Conservation (phyloP, 805 yeast species). For the Metschnikowia peoriensis region DNA sequence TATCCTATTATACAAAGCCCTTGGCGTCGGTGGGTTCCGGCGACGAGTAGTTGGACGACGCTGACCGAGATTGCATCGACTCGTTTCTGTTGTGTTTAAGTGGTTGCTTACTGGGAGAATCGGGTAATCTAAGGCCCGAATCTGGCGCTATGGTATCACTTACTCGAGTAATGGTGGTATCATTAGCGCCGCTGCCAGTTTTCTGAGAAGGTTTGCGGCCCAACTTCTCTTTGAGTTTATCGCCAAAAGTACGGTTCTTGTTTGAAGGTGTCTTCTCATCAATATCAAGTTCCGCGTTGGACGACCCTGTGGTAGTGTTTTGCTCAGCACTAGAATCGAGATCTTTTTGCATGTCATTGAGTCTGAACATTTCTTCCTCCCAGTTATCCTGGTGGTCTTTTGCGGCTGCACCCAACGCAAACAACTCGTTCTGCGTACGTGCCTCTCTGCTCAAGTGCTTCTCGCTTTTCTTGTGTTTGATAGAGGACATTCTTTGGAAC, state of each 20-base stretch:
- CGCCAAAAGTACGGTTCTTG: conserved; percentile 9
- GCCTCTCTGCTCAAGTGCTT: conserved; percentile 9
- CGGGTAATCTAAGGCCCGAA: conserved; percentile 2
- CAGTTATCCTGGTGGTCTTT: conserved; percentile 65
- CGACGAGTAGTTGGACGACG: conserved; percentile 14
- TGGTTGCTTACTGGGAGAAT: conserved; percentile 7
- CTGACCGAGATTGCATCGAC: conserved; percentile 13
- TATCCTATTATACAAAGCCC: conserved; percentile 10
- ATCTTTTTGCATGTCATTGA: conserved; percentile 29
- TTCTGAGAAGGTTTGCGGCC: conserved; percentile 9
- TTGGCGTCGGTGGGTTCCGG: conserved; percentile 15
- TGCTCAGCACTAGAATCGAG: conserved; percentile 1
- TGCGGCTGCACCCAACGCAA: conserved; percentile 22
- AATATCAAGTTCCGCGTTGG: neutral
- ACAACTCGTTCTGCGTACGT: conserved; percentile 16
- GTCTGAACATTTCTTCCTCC: conserved; percentile 63
- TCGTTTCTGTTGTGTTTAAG: conserved; percentile 10
- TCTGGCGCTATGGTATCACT: conserved; percentile 15
- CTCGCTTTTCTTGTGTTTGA: conserved; percentile 34
- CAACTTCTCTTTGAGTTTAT: conserved; percentile 13
- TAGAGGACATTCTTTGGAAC: conserved; percentile 56
- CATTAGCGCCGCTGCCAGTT: neutral
- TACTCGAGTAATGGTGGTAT: conserved; percentile 12
- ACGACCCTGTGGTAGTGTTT: neutral
- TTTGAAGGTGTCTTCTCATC: neutral